These are phyloP conservation scores for Sechiopsis laciniata DNA, from an alignment of 306 rosid genomes.

Conservation along the genomic window DNA sequence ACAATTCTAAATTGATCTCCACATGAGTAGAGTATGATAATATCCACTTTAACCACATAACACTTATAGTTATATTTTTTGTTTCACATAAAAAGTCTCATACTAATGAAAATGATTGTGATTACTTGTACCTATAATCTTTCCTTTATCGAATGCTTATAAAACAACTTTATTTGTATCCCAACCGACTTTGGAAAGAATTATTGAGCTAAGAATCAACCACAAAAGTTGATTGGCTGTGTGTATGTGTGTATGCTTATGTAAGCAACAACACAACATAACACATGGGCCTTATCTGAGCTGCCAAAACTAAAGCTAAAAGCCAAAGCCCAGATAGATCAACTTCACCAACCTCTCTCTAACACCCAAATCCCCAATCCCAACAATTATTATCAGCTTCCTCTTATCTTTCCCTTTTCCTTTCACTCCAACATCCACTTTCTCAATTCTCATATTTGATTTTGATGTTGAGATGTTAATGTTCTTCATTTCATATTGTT, in stretches of 20 bases:
- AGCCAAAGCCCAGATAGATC: not conserved
- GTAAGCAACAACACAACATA: not conserved
- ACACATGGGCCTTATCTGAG: not conserved
- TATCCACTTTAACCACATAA: too few species aligned
- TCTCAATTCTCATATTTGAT: not conserved
- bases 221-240: not conserved
- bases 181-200: not conserved
- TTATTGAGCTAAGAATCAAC: not conserved
- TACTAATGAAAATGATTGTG: too few species aligned
- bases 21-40: too few species aligned
- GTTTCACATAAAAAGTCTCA: too few species aligned
- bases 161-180: too few species aligned
- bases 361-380: slow-evolving; percentile 2
- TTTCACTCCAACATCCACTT: slow-evolving; percentile 3
- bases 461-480: not conserved
- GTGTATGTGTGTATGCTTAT: not conserved
- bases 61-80: too few species aligned
- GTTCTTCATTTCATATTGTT: not conserved
- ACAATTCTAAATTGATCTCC: too few species aligned
- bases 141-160: too few species aligned
- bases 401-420: not conserved
- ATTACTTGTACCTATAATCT: too few species aligned
- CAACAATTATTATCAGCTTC: not conserved
- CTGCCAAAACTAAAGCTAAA: not conserved
- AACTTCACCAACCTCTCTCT: not conserved